These are phyloP conservation scores for Penicillium verhagenii DNA, from an alignment of 495 filamentous ascomycete genomes.

Conservation along the genomic window DNA sequence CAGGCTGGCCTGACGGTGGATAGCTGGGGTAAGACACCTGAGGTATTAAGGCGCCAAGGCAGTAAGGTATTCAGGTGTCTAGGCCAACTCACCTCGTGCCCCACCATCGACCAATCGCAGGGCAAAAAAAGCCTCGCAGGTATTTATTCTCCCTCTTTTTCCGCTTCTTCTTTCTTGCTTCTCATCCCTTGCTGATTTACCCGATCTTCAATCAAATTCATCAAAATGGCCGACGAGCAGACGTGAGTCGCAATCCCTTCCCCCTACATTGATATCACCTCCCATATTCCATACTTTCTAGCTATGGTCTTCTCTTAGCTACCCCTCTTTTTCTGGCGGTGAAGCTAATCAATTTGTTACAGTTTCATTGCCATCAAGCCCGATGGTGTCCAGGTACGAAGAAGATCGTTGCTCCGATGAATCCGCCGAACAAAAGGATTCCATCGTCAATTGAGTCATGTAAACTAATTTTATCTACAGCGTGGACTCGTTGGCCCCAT, in stretches of 20 bases:
- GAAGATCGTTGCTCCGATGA: constrained; percentile 2
- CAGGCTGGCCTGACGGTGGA: constrained; percentile 43
- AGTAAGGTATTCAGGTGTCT: constrained; percentile 8
- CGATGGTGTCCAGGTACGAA: constrained; percentile 93
- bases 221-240: constrained; percentile 86
- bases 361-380: constrained; percentile 99
- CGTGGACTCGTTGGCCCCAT: constrained; percentile 96
- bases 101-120: constrained; percentile 23
- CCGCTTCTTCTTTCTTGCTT: constrained; percentile 27
- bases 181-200: constrained; percentile 28
- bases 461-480: constrained; percentile 47
- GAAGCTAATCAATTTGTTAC: constrained; percentile 46
- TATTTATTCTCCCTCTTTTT: constrained; percentile 35
- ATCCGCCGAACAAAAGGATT: neutral
- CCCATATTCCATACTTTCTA: constrained; percentile 21
- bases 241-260: constrained; percentile 63
- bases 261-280: constrained; percentile 9
- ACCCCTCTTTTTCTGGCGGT: constrained; percentile 30
- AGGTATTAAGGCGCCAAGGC: constrained; percentile 23
- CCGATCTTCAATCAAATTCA: constrained; percentile 36
- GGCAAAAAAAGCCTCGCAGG: constrained; percentile 21
- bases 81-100: constrained; percentile 20
- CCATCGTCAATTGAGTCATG: constrained; percentile 14
- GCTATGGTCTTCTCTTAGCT: constrained; percentile 10
- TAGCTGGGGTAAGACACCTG: constrained; percentile 34